Conservation (phyloP, 225 moss, liverwort and hornwort genomes). For the Pleurozium schreberi region DNA sequence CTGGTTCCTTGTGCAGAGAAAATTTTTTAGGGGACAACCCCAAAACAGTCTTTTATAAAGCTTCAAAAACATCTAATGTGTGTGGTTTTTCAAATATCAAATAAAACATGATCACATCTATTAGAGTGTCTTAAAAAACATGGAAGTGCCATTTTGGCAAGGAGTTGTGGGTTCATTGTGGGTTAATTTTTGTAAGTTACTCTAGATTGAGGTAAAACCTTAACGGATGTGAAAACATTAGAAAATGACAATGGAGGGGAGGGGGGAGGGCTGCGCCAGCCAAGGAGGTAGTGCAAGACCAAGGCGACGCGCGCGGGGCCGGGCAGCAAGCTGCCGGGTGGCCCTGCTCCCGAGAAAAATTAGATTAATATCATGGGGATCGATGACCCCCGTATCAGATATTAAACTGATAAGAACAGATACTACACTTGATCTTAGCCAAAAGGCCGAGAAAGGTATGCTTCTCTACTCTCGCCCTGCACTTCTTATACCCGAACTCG, state of each 20-base stretch:
- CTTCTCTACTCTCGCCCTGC: accelerated
- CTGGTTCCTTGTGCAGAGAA: no score
- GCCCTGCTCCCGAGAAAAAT: conserved; percentile 33
- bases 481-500: not conserved
- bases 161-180: no score
- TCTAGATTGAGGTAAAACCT: no score
- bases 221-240: no score
- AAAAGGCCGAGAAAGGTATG: conserved; percentile 72
- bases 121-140: no score
- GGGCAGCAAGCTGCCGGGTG: conserved; percentile 16
- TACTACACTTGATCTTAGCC: conserved; percentile 91
- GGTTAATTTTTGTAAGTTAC: no score
- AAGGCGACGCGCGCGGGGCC: conserved; percentile 12
- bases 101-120: no score
- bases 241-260: not conserved
- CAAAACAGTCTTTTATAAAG: no score
- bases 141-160: no score
- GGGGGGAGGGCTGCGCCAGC: conserved; percentile 3
- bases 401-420: conserved; percentile 91
- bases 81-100: no score
- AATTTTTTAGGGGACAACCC: no score
- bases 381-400: conserved; percentile 77
- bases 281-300: conserved; percentile 16
- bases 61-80: no score
- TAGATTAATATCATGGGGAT: conserved; percentile 77